Base-by-base conservation (phyloP, 2,329 filamentous ascomycete species). In the Verticillium longisporum region DNA sequence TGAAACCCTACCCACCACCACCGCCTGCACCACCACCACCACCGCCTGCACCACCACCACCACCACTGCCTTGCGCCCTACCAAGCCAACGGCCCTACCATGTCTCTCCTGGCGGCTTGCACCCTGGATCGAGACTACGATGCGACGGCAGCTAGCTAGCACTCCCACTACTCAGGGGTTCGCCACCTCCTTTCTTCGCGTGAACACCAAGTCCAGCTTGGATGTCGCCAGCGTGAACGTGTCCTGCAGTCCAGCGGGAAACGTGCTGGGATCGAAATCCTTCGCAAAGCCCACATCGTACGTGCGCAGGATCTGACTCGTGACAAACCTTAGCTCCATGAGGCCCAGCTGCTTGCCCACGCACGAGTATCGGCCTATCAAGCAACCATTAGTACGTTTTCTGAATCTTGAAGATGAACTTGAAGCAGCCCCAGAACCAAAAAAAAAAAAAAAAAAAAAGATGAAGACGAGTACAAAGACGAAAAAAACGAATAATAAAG, bases 281-380 rank as follows among this genome's bases (percentile, higher is more conserved):
- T 59, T 57, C 13, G 63, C 62, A 18, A 64, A 61, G 21, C 36
- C 36, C 36, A 62, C 60, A 54, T 64, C 58, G 15, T 64, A 63
- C 11, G 45, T 55, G 55, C 60, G 60, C 15, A 64, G 56, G 1
- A 64, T 61, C 34, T 63, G 63, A 37, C 63, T 63, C 36, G 58
- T 62, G 33, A 59, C 61, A 33, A 63, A 64, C 15, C 66, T 62
- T 21, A 73, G 50, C 59, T 75, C 72, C 68, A 74, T 72, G 41
- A 76, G 62, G 0, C 68, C 74, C 1, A 77, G 66, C 60, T 71
- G 69, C 61, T 74, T 75, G 1, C 75, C 75, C 1, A 72, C 71
- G 50, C 74, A 76, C 5, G 71, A 70, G 56, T 71, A 71, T 1
- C 65, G 68, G 2, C 73, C 73, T 72, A 33, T 7, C 38, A 45